Conservation (phyloP, 306 rosid species). For the Cucurbita pepo region DNA sequence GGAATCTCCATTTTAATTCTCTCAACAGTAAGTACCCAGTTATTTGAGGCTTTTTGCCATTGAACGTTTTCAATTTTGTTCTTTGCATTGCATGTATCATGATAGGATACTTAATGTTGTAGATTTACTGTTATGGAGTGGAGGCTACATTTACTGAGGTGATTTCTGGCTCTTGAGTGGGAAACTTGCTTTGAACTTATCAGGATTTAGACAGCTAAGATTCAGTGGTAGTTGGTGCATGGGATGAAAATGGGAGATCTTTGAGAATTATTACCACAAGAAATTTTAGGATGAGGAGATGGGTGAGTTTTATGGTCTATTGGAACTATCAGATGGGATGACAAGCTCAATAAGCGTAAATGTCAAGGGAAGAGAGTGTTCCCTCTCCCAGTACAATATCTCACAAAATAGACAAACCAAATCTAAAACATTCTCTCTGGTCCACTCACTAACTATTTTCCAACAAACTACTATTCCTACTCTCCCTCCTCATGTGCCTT, state of each 20-base stretch:
- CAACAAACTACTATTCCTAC: too few relatives aligned
- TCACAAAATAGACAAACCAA: too few relatives aligned
- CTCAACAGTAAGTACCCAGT: slow-evolving; percentile 55
- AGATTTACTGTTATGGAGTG: background rate
- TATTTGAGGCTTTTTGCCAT: background rate
- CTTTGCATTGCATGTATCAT: background rate
- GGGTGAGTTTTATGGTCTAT: background rate
- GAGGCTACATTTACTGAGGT: background rate
- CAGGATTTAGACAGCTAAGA: background rate
- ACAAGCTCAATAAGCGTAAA: background rate
- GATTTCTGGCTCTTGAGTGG: background rate
- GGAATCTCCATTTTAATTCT: slow-evolving; percentile 69
- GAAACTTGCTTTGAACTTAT: background rate
- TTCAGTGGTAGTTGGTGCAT: background rate
- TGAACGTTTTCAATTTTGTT: background rate
- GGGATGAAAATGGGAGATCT: background rate
- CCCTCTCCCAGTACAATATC: too few relatives aligned
- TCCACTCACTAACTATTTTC: background rate
- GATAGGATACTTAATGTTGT: background rate
- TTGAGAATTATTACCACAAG: background rate
- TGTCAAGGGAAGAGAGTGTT: too few relatives aligned
- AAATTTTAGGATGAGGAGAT: background rate
- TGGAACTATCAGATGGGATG: background rate
- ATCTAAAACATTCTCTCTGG: background rate
- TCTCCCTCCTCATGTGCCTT: too few relatives aligned